Percentiles rank a stretch among this genome's conserved stretches.
Evolutionary conservation across 1,284 basidiomycete genomes (phyloP).

Genomic region (Cutaneotrichosporon sp.): DNA sequence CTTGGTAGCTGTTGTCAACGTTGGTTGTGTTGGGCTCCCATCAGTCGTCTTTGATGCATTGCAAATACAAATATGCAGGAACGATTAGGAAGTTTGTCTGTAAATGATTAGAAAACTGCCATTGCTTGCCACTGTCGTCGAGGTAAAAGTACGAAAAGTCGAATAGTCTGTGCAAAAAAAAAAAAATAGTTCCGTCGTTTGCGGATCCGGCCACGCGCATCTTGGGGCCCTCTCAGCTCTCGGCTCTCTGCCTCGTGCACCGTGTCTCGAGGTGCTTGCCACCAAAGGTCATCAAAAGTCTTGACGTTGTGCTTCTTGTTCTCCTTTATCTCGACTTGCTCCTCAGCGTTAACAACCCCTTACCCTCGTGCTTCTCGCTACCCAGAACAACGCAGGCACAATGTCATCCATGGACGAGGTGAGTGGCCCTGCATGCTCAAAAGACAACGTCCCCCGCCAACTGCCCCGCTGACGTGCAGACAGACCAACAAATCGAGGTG

Average conservation of each 20-base stretch:
- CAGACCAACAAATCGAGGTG: conserved; percentile 45
- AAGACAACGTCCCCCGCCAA: too few species aligned
- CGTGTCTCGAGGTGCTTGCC: too few species aligned
- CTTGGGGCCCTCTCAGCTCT: too few species aligned
- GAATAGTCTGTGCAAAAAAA: too few species aligned
- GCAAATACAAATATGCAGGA: too few species aligned
- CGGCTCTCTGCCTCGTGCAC: too few species aligned
- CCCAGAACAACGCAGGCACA: not conserved
- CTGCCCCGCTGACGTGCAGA: conserved; percentile 25
- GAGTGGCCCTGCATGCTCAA: not conserved
- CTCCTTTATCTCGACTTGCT: not conserved
- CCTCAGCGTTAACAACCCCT: not conserved
- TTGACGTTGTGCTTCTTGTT: too few species aligned
- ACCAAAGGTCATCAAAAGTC: not conserved
- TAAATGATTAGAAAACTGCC: not conserved
- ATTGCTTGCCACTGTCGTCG: not conserved
- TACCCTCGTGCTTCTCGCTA: not conserved
- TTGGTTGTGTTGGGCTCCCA: not conserved
- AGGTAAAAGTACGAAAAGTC: not conserved
- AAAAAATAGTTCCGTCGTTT: too few species aligned
- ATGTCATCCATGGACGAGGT: conserved; percentile 17
- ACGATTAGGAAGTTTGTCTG: not conserved
- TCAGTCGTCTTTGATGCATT: conserved; percentile 2
- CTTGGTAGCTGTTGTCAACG: not conserved
- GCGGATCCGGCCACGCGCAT: too few species aligned